Conservation (phyloP, 306 rosid genomes). For the Trichosanthes truncata region DNA sequence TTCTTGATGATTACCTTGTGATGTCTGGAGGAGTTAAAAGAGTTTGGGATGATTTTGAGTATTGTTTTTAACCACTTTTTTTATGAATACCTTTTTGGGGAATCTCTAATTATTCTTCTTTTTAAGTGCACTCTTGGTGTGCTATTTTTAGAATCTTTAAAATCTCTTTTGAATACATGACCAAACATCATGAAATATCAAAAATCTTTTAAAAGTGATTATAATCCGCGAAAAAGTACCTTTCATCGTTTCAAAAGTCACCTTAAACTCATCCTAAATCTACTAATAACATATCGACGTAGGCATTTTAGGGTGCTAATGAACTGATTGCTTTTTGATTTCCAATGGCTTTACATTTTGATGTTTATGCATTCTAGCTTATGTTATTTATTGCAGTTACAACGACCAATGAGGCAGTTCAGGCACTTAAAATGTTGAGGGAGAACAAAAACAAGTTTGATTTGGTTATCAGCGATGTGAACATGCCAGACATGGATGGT, state of each 20-base stretch:
- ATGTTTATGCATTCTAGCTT: neutral
- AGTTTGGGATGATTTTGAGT: neutral
- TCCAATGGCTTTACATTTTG: neutral
- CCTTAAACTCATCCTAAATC: neutral
- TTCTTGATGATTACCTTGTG: neutral
- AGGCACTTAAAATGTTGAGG: conserved; percentile 62
- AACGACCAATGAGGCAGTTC: conserved; percentile 42
- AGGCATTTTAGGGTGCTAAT: neutral
- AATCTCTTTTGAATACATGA: neutral
- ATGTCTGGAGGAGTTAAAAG: neutral
- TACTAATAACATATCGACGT: neutral
- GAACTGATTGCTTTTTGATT: neutral
- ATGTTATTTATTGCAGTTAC: conserved; percentile 48
- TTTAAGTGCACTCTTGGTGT: neutral
- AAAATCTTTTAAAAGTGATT: neutral
- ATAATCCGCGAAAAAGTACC: neutral
- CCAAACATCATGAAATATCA: neutral
- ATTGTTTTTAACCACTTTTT: neutral
- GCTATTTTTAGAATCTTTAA: neutral
- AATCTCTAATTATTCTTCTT: neutral
- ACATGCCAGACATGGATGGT: conserved; percentile 90
- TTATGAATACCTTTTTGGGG: neutral
- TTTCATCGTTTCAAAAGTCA: neutral
- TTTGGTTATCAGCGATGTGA: conserved; percentile 71
- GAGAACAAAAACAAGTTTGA: conserved; percentile 55